Percentiles rank a stretch among this genome's conserved stretches.
These are phyloP conservation scores for Pythium periplocum DNA, from an alignment of 352 stramenopile species.

Conservation along the genomic window DNA sequence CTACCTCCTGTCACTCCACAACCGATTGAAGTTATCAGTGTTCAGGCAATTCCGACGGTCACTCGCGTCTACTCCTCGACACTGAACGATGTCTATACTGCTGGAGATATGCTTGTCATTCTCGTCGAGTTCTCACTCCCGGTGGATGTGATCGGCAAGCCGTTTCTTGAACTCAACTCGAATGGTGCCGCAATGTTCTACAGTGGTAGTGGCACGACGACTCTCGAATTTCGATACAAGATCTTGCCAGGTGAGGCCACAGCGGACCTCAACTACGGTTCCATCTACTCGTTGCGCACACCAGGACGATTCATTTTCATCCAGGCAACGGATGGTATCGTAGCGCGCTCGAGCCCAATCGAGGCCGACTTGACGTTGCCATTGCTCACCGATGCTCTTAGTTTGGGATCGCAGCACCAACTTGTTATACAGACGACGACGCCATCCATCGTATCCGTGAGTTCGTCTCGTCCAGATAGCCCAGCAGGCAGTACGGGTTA, in stretches of 20 bases:
- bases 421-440: conserved; percentile 37
- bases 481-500: conserved; percentile 30
- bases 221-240: conserved; percentile 64
- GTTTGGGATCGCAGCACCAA: conserved; percentile 22
- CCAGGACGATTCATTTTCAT: conserved; percentile 12
- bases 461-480: conserved; percentile 33
- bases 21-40: conserved; percentile 26
- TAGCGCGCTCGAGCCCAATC: conserved; percentile 19
- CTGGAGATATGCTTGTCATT: conserved; percentile 56
- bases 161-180: conserved; percentile 65
- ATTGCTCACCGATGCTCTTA: conserved; percentile 12
- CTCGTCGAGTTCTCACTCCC: conserved; percentile 40
- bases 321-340: background rate
- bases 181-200: conserved; percentile 45
- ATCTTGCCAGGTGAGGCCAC: conserved; percentile 37
- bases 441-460: conserved; percentile 37
- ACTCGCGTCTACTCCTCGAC: conserved; percentile 36
- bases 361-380: conserved; percentile 40
- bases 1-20: conserved; percentile 17
- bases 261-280: conserved; percentile 48
- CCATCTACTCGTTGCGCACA: conserved; percentile 29
- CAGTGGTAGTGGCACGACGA: conserved; percentile 34
- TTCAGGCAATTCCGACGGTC: conserved; percentile 28
- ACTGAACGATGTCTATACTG: conserved; percentile 44
- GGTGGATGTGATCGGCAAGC: conserved; percentile 45